Percentiles rank a stretch among this genome's conserved stretches.
phyloP scores from a whole-genome alignment of 768 basidiomycete species.

The Brasilioporus rufonigricans region DNA sequence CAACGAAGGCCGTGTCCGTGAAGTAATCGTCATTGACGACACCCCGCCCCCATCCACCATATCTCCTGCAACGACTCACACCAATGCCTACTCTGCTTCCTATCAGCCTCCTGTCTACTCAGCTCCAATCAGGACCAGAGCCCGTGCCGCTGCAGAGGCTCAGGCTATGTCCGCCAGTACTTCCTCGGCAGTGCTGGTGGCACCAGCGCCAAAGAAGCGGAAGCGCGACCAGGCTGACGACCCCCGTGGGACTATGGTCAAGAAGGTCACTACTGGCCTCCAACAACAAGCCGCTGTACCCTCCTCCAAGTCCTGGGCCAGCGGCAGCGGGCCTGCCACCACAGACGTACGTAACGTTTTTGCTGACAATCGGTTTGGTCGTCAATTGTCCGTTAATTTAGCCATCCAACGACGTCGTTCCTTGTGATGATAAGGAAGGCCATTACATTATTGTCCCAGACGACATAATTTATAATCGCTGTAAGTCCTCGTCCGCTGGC shows the following conservation, averaged over 20 bases:
- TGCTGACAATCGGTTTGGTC: conserved; percentile 11
- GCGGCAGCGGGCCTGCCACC: conserved; percentile 58
- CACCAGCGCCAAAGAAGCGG: conserved; percentile 79
- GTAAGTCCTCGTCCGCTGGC: conserved; percentile 44
- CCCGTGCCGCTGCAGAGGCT: conserved; percentile 83
- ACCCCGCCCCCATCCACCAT: conserved; percentile 77
- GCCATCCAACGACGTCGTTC: conserved; percentile 62
- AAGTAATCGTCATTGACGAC: conserved; percentile 92
- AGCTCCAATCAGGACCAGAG: conserved; percentile 79
- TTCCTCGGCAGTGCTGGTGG: conserved; percentile 60
- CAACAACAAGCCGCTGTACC: conserved; percentile 50
- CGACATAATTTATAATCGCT: conserved; percentile 83
- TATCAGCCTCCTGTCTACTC: conserved; percentile 76
- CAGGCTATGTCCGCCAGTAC: conserved; percentile 67
- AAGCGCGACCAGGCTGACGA: conserved; percentile 77
- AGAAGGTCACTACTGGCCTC: conserved; percentile 54
- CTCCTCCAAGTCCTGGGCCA: conserved; percentile 65
- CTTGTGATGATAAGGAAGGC: conserved; percentile 97
- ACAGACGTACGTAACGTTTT: conserved; percentile 58
- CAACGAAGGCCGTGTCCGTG: conserved; percentile 68
- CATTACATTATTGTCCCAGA: conserved; percentile 95
- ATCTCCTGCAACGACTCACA: conserved; percentile 71
- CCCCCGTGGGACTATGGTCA: conserved; percentile 62
- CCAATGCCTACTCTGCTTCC: conserved; percentile 69
- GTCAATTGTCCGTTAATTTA: conserved; percentile 36